Evolutionary conservation across 2,329 filamentous ascomycete species (phyloP).

Genomic region (Stagonosporopsis cucurbitacearum): DNA sequence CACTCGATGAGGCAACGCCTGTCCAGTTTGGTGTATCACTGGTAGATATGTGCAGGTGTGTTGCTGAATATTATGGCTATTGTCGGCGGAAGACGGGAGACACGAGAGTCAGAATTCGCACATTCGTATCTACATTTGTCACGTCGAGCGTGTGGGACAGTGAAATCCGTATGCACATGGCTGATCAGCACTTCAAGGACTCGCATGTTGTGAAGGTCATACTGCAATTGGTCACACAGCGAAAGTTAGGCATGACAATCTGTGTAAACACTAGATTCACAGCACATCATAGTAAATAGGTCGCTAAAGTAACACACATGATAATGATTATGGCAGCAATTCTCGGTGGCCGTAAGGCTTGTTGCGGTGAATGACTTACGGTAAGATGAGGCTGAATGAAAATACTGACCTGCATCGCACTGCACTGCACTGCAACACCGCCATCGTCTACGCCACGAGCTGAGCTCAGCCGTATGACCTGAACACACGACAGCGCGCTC

Average conservation of each 20-base stretch:
- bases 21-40: background rate
- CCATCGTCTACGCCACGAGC: background rate
- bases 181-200: background rate
- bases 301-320: no score
- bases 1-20: background rate
- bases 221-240: background rate
- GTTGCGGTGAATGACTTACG: constrained; percentile 1
- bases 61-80: background rate
- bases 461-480: constrained; percentile 12
- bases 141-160: background rate
- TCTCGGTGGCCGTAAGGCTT: background rate
- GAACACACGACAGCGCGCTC: background rate
- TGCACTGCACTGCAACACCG: background rate
- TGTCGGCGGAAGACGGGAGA: background rate
- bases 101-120: background rate
- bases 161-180: background rate
- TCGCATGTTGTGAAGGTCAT: background rate
- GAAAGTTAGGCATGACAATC: no score
- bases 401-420: no score
- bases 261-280: no score
- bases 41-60: background rate
- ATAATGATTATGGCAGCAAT: no score
- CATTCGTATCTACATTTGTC: background rate
- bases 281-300: no score
- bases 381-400: background rate